Evolutionary conservation across 345 rosid species (phyloP).

Genomic region (Dipteronia sinensis): DNA sequence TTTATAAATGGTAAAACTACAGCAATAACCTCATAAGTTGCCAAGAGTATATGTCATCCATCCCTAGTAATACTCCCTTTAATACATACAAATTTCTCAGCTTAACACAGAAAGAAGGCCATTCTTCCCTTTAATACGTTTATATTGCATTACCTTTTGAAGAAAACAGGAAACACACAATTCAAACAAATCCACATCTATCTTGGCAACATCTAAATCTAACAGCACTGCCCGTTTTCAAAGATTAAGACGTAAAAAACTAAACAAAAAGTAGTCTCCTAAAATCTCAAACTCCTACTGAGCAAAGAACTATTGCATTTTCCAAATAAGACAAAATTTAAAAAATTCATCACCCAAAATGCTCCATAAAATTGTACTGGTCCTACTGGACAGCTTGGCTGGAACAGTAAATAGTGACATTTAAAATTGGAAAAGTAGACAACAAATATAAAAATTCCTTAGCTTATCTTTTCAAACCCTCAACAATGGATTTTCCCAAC

Average conservation of each 20-base stretch:
- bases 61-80: neutral
- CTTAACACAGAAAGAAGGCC: neutral
- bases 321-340: neutral
- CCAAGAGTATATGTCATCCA: constrained; percentile 5
- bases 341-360: neutral
- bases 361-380: no score
- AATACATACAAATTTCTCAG: neutral
- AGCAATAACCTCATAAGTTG: neutral
- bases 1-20: neutral
- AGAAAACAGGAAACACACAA: neutral
- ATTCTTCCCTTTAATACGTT: no score
- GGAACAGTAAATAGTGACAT: neutral
- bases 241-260: no score
- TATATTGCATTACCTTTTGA: no score
- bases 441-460: no score
- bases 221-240: neutral
- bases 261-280: no score
- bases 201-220: neutral
- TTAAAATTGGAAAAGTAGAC: no score
- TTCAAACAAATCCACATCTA: neutral
- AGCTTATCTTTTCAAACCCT: neutral
- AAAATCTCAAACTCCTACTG: no score
- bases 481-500: neutral
- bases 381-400: neutral
- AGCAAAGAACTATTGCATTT: neutral